Base-by-base conservation (phyloP, 2,329 filamentous ascomycete genomes). In the Fusarium vanettenii region DNA sequence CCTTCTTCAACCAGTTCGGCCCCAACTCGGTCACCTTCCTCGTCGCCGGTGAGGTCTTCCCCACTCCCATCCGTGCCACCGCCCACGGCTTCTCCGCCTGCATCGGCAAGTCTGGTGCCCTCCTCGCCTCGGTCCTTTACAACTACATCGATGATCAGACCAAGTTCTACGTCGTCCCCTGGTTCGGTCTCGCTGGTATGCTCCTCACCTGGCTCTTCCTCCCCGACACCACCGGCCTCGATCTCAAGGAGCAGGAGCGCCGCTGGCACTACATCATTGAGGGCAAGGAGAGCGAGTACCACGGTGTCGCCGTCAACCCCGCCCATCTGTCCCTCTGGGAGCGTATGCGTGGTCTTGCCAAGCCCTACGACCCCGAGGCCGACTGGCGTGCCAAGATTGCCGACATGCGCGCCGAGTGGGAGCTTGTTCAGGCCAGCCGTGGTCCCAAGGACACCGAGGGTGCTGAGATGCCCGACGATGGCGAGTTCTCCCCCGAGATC, bases 1-100 rank as follows among this genome's bases (percentile, higher is more conserved):
- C 94, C 27, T 98, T 98, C 88, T 98, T 98, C 92, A 98, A 98
- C 89, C 96, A 98, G 83, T 98, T 98, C 80, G 96, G 96, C 14
- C 96, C 96, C 84, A 98, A 98, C 89, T 93, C 92, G 56, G 95
- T 98, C 79, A 98, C 95, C 72, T 98, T 98, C 93, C 90, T 98
- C 76, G 94, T 97, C 39, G 96, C 96, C 50, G 96, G 95, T 50
- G 96, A 98, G 83, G 95, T 98, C n/a, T 98, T 94, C 89, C 96
- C 96, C 11, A 98, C 95, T 0, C 94, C 95, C 11, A 92, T 98
- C 77, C 95, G 96, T 79, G 96, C 96, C 76, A 95, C 94, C 20
- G 96, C 96, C 61, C 96, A 98, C 87, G 96, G 96, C 67, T 94
- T 98, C 85, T 95, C 94, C n/a, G 96, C 96, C 74, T 96, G 95